These are phyloP conservation scores for Noccaea bulbosa DNA, from an alignment of 345 rosid genomes.

Conservation along the genomic window DNA sequence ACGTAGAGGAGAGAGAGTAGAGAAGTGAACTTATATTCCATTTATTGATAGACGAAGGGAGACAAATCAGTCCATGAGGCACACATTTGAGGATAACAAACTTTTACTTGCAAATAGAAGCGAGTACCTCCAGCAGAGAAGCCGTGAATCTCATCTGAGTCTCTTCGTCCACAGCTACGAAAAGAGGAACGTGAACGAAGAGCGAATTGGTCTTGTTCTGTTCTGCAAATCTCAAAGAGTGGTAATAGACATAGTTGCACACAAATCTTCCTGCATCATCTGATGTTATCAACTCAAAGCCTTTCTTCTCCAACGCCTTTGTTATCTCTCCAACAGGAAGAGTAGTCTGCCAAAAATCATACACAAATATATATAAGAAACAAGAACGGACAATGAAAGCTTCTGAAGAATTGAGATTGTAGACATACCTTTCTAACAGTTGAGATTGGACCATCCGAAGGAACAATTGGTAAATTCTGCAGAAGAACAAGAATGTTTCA, in stretches of 20 bases:
- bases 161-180: slow-evolving; percentile 82
- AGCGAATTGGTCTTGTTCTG: slow-evolving; percentile 73
- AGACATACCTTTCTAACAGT: slow-evolving; percentile 67
- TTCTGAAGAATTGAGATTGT: neutral
- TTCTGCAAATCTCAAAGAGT: slow-evolving; percentile 90
- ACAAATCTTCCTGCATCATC: slow-evolving; percentile 98
- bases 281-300: slow-evolving; percentile 76
- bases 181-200: slow-evolving; percentile 95
- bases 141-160: slow-evolving; percentile 90
- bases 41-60: slow-evolving; percentile 25
- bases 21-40: slow-evolving; percentile 34
- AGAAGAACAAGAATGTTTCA: slow-evolving; percentile 33
- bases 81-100: slow-evolving; percentile 27
- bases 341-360: slow-evolving; percentile 53
- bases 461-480: slow-evolving; percentile 85
- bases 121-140: slow-evolving; percentile 90
- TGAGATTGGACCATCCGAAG: slow-evolving; percentile 79
- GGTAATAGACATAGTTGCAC: slow-evolving; percentile 96
- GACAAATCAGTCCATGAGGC: slow-evolving; percentile 27
- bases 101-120: slow-evolving; percentile 58
- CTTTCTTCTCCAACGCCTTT: slow-evolving; percentile 64
- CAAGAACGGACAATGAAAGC: neutral
- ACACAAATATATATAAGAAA: neutral
- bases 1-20: slow-evolving; percentile 13
- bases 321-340: slow-evolving; percentile 69